Base-by-base conservation (phyloP, 2,329 filamentous ascomycete genomes). In the Fusarium caatingaense region DNA sequence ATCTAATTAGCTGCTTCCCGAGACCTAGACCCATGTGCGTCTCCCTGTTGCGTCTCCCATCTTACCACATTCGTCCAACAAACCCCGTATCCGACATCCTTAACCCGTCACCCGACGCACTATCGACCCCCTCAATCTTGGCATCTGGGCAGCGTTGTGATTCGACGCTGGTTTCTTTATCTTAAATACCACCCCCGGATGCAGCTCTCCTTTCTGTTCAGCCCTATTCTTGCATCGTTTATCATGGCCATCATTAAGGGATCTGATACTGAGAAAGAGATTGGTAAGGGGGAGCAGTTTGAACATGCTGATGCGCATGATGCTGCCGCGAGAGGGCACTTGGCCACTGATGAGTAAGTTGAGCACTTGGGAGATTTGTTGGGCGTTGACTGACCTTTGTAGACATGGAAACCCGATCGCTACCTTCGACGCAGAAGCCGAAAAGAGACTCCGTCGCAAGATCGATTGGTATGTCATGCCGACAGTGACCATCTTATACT, bases 401-500 rank as follows among this genome's bases (percentile, higher is more conserved):
- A 65, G 62, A 6, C 62, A 65, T 20, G 62, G 62, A 0, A 65
- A 65, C 5, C 46, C 62, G 18, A 65, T 65, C 11, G 32, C 62
- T 5, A 65, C 27, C 2, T 65, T 65, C 8, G 53, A 65, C 11
- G 46, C 12, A 18, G 27, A 23, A 3, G 62, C 62, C 8, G 62
- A 65, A 2, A 65, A 65, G 23, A 34, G 32, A 10, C 23, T 65
- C 3, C 62, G 60, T 15, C 60, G 53, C 8, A 65, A 65, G 40
- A 34, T 65, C 1, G 62, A 65, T 5, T 65, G 62, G 62, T 46
- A 64, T 3, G 42, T 65, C 3, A 37, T 65, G 46, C 62, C 62
- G 8, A 67, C 67, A 23, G 68, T 69, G 12, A 67, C 62, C 2
- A 61, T 69, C 0, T 4, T 69, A 8, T 70, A 72, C n/a, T 42